A percentile compares a stretch with the other conserved stretches of the same genome.
Conservation (phyloP, 2,329 filamentous ascomycete species). For the Elsinoe arachidis region DNA sequence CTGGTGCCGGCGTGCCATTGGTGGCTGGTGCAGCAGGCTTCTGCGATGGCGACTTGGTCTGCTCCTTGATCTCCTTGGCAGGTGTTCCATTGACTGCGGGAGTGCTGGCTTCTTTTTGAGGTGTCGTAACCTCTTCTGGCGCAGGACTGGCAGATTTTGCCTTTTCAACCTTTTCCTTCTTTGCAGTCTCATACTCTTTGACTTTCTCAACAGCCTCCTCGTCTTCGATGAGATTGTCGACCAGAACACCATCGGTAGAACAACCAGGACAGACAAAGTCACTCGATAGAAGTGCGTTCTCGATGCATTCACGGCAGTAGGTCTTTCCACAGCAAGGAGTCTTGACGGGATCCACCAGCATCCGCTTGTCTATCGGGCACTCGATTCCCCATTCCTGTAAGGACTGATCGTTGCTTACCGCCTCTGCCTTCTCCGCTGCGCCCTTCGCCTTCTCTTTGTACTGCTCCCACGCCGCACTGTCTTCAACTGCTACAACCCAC, state of each 20-base stretch:
- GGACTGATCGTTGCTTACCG: constrained; percentile 71
- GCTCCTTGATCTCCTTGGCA: constrained; percentile 10
- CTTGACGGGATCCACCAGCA: constrained; percentile 98
- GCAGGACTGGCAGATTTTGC: constrained; percentile 33
- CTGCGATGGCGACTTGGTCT: constrained; percentile 15
- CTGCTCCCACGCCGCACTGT: constrained; percentile 93
- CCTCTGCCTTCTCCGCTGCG: constrained; percentile 66
- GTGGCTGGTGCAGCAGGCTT: constrained; percentile 16
- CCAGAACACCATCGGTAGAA: constrained; percentile 79
- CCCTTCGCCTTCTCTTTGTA: constrained; percentile 92
- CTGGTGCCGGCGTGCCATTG: constrained; percentile 21
- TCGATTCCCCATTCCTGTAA: constrained; percentile 80
- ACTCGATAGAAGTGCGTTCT: constrained; percentile 95
- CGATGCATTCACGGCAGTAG: constrained; percentile 99
- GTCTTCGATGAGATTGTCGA: constrained; percentile 81
- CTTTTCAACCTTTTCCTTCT: constrained; percentile 34
- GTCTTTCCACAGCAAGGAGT: constrained; percentile 97
- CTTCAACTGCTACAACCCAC: constrained; percentile 91
- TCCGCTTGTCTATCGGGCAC: constrained; percentile 92
- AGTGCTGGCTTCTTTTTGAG: constrained; percentile 20
- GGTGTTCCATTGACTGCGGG: neutral
- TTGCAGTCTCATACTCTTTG: constrained; percentile 58
- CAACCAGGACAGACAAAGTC: constrained; percentile 94
- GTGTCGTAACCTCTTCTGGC: constrained; percentile 23
- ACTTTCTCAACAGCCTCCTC: constrained; percentile 83